Evolutionary conservation across 352 stramenopile genomes (phyloP).

Genomic region (Pythium brassicae): DNA sequence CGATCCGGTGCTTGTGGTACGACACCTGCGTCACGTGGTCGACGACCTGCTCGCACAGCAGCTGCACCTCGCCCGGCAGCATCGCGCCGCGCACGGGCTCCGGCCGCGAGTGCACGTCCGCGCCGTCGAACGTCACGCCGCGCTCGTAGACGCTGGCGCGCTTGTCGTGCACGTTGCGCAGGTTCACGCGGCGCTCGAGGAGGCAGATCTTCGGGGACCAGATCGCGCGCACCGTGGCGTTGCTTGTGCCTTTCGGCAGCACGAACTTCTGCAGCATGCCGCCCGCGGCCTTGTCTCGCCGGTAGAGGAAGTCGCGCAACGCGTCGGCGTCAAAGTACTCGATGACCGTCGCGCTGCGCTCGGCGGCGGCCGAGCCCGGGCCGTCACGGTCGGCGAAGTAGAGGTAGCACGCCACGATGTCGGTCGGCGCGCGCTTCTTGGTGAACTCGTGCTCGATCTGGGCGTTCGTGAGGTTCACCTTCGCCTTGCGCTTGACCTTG

Average conservation of each 20-base stretch:
- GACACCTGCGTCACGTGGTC: conserved; percentile 90
- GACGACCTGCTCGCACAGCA: conserved; percentile 90
- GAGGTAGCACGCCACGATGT: conserved; percentile 93
- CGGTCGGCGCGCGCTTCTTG: conserved; percentile 68
- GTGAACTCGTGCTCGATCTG: conserved; percentile 94
- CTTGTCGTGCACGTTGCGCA: conserved; percentile 86
- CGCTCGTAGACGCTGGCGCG: conserved; percentile 92
- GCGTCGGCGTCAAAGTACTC: conserved; percentile 90
- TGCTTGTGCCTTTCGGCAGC: conserved; percentile 88
- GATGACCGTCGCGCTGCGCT: conserved; percentile 54
- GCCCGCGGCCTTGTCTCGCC: conserved; percentile 84
- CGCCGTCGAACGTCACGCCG: conserved; percentile 93
- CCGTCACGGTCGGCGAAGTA: conserved; percentile 22
- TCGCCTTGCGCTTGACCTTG: conserved; percentile 91
- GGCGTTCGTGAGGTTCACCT: conserved; percentile 87
- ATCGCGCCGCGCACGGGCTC: conserved; percentile 90
- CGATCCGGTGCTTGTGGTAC: conserved; percentile 90
- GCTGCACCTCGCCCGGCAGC: conserved; percentile 86
- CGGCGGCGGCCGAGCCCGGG: neutral
- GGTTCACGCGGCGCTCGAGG: conserved; percentile 90
- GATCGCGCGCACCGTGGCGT: conserved; percentile 89
- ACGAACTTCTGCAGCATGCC: conserved; percentile 95
- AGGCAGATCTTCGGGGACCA: conserved; percentile 96
- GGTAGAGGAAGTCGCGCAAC: conserved; percentile 93
- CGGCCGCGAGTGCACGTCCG: conserved; percentile 80